A percentile compares a stretch with the other conserved stretches of the same genome.
phyloP scores from a whole-genome alignment of 2,329 filamentous ascomycete species.

The Thermothelomyces thermophilus region DNA sequence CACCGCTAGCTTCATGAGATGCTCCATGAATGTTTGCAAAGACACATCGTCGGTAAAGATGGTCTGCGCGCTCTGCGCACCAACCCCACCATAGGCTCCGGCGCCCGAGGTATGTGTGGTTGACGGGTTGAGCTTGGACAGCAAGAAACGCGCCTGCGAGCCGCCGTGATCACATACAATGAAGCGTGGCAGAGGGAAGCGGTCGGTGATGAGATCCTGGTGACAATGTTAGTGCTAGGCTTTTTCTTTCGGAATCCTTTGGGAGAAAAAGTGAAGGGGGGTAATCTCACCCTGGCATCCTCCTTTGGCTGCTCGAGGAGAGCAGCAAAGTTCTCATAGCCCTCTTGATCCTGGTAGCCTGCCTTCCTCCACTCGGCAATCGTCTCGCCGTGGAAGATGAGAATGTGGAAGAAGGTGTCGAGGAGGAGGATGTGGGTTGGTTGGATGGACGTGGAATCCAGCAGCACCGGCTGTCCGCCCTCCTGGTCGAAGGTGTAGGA shows the following conservation, averaged over 20 bases:
- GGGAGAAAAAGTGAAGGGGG: too few relatives aligned
- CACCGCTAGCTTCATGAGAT: slow-evolving; percentile 88
- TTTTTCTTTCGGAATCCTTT: too few relatives aligned
- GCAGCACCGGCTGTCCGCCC: slow-evolving; percentile 82
- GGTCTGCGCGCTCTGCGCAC: slow-evolving; percentile 81
- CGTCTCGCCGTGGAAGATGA: slow-evolving; percentile 98
- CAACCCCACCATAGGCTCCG: slow-evolving; percentile 82
- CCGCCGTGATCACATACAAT: slow-evolving; percentile 98
- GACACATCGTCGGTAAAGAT: slow-evolving; percentile 99
- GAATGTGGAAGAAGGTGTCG: slow-evolving; percentile 98
- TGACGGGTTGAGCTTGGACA: slow-evolving; percentile 95
- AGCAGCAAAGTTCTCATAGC: slow-evolving; percentile 90
- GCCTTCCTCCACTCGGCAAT: slow-evolving; percentile 97
- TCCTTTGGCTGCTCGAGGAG: slow-evolving; percentile 92
- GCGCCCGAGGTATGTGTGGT: slow-evolving; percentile 92
- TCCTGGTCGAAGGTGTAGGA: slow-evolving; percentile 97
- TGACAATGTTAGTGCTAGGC: not conserved
- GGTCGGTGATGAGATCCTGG: slow-evolving; percentile 90
- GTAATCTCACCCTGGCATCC: slow-evolving; percentile 84
- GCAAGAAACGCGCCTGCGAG: slow-evolving; percentile 91
- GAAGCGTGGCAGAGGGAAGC: slow-evolving; percentile 96
- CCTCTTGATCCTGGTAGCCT: slow-evolving; percentile 95
- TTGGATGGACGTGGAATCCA: slow-evolving; percentile 95
- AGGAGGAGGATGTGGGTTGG: slow-evolving; percentile 87
- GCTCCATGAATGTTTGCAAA: slow-evolving; percentile 98